phyloP scores from a whole-genome alignment of 2,329 filamentous ascomycete genomes.

The Truncatella angustata region DNA sequence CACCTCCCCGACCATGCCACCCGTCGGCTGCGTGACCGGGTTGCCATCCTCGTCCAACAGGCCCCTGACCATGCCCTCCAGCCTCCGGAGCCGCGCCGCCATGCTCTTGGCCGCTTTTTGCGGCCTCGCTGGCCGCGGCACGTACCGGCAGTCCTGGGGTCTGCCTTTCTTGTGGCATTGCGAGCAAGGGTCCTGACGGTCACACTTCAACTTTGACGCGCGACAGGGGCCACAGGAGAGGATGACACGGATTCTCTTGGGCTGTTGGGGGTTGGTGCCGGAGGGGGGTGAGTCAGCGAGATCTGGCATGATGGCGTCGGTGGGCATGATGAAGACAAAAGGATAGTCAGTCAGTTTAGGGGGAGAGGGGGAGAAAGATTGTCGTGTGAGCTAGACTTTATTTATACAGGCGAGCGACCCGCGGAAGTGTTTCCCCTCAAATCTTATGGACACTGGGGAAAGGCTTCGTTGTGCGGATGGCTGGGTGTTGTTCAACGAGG shows the following conservation, averaged over 20 bases:
- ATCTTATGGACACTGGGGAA: too few species aligned
- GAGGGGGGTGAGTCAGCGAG: not conserved
- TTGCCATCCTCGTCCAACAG: constrained; percentile 46
- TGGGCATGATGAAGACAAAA: too few species aligned
- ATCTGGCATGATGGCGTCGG: not conserved
- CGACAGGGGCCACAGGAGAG: constrained; percentile 54
- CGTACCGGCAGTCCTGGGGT: constrained; percentile 46
- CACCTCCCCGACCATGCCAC: not conserved
- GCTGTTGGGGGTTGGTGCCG: constrained; percentile 7
- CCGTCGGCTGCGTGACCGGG: not conserved
- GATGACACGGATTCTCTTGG: constrained; percentile 47
- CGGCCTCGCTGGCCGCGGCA: constrained; percentile 40
- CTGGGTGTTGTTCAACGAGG: too few species aligned
- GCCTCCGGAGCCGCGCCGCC: constrained; percentile 51
- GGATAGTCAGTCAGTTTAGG: too few species aligned
- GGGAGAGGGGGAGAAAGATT: too few species aligned
- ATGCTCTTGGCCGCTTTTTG: constrained; percentile 44
- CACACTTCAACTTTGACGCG: constrained; percentile 55
- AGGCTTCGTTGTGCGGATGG: too few species aligned
- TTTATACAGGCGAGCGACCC: too few species aligned
- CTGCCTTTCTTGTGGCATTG: constrained; percentile 52
- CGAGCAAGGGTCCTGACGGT: constrained; percentile 49
- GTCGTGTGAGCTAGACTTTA: too few species aligned
- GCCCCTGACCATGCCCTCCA: constrained; percentile 56
- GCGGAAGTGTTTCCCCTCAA: too few species aligned